Evolutionary conservation across 345 rosid species (phyloP), one percentile per base, ranked within the genome.

Genomic region (Citrus medica): DNA sequence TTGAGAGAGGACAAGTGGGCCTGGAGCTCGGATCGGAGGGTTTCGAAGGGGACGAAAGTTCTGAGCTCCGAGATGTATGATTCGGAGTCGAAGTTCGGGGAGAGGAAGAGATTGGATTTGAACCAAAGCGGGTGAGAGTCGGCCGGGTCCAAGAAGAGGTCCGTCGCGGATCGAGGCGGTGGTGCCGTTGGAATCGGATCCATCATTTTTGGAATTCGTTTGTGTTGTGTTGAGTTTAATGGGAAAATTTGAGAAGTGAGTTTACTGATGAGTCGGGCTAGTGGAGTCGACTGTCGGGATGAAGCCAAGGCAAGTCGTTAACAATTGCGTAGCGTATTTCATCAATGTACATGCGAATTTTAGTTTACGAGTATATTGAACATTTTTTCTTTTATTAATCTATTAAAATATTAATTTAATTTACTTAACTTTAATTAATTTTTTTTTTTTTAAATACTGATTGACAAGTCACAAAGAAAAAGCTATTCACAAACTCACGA

Each of bases 71-170:
- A 86, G 76, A 96, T 92, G 87, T 91, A 96, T 60, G 95, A 85
- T 73, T 96, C 99, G 59, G 98, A 85, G 84, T 96, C 97, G 87
- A 94, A 96, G 76, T 56, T 76, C 21, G 90, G 88, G 77, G 98
- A 88, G 76, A 94, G 93, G 88, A 96, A 96, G 74, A 95, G 88
- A 30, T 90, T 78, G 61, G 99, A 94, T 74, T 92, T 94, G 89
- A 96, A 96, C 99, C 99, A 96, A 24, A 89, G 90, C 27, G 99
- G 99, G 69, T 92, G 98, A 28, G 89, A 77, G 80, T 91, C 98
- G 56, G 89, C 88, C 2, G 98, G 99, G 60, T 94, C 98, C 37
- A 98, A 90, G 89, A 96, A 96, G 82, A 96, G 81, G 76, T 94
- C 97, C 37, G 89, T 79, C 55, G 97, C 89, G 67, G 99, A 94